Conservation (phyloP, 306 rosid species). For the Trichosanthes truncata region DNA sequence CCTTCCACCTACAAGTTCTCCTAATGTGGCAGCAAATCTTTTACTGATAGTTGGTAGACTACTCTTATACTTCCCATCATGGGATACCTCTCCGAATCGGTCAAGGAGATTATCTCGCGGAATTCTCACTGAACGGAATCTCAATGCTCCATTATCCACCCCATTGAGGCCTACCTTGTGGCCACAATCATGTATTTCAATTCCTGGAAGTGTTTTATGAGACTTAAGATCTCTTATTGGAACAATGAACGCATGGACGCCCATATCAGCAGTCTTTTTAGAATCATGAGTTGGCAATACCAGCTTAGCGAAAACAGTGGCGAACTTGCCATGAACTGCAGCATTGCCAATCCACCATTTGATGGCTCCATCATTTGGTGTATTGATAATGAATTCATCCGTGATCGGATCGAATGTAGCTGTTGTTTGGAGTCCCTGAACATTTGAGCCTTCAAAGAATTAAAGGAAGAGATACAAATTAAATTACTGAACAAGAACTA, state of each 20-base stretch:
- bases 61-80: constrained; percentile 86
- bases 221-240: constrained; percentile 84
- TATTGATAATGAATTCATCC: constrained; percentile 72
- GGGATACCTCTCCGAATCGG: constrained; percentile 88
- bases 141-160: constrained; percentile 90
- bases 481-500: background rate
- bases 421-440: constrained; percentile 85
- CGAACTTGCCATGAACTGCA: constrained; percentile 95
- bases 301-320: constrained; percentile 81
- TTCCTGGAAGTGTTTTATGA: constrained; percentile 80
- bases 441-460: constrained; percentile 69
- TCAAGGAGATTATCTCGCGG: constrained; percentile 93
- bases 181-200: constrained; percentile 96
- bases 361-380: constrained; percentile 95
- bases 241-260: constrained; percentile 93
- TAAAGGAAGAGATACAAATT: constrained; percentile 4
- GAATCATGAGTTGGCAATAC: constrained; percentile 52
- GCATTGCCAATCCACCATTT: constrained; percentile 99
- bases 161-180: constrained; percentile 93
- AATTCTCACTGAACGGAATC: constrained; percentile 74
- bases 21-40: constrained; percentile 88
- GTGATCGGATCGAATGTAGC: constrained; percentile 80
- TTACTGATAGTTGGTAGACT: constrained; percentile 64
- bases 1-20: constrained; percentile 98
- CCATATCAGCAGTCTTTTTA: constrained; percentile 78